Conservation (phyloP, 371 early-diverging fungal genomes). For the Chytridiales sp. region DNA sequence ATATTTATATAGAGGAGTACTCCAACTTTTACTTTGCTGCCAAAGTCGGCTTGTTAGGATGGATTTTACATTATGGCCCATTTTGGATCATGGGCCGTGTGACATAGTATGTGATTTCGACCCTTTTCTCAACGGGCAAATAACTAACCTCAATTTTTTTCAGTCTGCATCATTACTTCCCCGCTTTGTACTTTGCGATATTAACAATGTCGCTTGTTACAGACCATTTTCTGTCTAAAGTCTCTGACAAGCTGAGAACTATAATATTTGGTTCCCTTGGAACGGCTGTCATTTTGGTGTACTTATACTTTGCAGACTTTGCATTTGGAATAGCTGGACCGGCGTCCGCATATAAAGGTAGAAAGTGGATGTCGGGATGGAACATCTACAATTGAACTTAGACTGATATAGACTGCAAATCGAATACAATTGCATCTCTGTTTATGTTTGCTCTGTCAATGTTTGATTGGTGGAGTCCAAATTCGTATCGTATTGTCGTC, state of each 20-base stretch:
- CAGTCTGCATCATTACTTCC: slow-evolving; percentile 97
- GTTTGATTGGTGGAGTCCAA: slow-evolving; percentile 52
- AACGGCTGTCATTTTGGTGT: slow-evolving; percentile 45
- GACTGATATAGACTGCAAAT: too few species aligned
- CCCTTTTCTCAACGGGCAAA: not conserved
- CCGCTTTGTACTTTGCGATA: slow-evolving; percentile 94
- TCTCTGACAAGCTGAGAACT: slow-evolving; percentile 27
- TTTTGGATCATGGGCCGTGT: slow-evolving; percentile 98
- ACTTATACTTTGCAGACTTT: slow-evolving; percentile 77
- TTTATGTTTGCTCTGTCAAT: too few species aligned
- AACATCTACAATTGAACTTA: slow-evolving; percentile 52
- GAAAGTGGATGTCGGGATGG: slow-evolving; percentile 63
- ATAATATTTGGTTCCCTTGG: slow-evolving; percentile 49
- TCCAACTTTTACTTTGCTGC: slow-evolving; percentile 69
- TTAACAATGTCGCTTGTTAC: slow-evolving; percentile 69
- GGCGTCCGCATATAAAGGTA: slow-evolving; percentile 51
- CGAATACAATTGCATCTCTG: too few species aligned
- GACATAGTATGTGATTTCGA: slow-evolving; percentile 60
- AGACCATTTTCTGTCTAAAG: slow-evolving; percentile 62
- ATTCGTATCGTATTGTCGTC: slow-evolving; percentile 93
- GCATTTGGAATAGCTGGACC: slow-evolving; percentile 87
- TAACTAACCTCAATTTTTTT: not conserved
- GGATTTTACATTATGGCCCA: slow-evolving; percentile 96
- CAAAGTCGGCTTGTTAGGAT: slow-evolving; percentile 77
- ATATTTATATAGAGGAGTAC: slow-evolving; percentile 59